These are phyloP conservation scores for Mycena amicta DNA, from an alignment of 768 basidiomycete genomes.

Conservation along the genomic window DNA sequence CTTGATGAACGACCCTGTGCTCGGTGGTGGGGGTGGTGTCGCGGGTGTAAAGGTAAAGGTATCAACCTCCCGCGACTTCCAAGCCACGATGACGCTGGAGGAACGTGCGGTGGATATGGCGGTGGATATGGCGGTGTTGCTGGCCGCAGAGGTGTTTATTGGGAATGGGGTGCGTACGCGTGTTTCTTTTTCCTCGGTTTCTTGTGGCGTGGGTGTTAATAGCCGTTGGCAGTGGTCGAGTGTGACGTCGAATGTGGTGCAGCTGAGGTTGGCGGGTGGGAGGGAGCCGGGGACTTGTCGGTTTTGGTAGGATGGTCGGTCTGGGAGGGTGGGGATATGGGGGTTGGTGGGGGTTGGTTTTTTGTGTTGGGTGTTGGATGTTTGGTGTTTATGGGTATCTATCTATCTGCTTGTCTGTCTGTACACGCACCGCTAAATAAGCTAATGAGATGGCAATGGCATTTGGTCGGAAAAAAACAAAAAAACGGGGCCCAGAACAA, in stretches of 20 bases:
- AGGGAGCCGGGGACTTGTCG: background rate
- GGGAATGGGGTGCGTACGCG: conserved; percentile 5
- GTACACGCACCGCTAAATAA: no score
- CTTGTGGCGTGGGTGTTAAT: no score
- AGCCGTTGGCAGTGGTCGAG: conserved; percentile 8
- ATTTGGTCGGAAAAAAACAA: no score
- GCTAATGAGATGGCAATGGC: no score
- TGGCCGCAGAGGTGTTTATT: conserved; percentile 12
- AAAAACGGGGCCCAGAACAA: no score
- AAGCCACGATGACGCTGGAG: conserved; percentile 5
- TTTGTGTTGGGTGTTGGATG: no score
- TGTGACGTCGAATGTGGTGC: conserved; percentile 12
- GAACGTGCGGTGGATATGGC: conserved; percentile 9
- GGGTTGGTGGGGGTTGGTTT: no score
- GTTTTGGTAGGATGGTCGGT: conserved; percentile 17
- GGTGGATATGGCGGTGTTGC: conserved; percentile 15
- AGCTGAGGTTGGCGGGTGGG: conserved; percentile 13
- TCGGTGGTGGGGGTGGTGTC: background rate
- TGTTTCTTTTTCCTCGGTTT: background rate
- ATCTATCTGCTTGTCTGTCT: no score
- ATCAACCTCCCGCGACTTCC: conserved; percentile 4
- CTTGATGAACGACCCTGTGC: conserved; percentile 2
- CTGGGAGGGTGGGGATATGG: no score
- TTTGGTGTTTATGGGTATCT: no score
- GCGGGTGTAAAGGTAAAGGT: no score